These are phyloP conservation scores for Dissophora ornata DNA, from an alignment of 192 early-diverging fungal species.

Conservation along the genomic window DNA sequence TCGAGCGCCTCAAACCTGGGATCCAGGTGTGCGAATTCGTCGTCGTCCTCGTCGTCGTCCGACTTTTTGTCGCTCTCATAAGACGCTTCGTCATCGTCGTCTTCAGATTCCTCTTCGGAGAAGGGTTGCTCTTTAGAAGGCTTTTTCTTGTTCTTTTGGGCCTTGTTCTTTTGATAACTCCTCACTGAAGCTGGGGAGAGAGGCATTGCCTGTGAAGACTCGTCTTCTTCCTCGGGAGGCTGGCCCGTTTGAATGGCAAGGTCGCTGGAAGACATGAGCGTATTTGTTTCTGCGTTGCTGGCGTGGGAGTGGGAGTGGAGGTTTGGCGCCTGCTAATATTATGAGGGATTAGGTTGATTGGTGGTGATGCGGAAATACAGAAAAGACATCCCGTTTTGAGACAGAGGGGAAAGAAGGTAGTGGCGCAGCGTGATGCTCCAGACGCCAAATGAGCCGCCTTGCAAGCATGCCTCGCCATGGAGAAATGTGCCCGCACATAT, in stretches of 20 bases:
- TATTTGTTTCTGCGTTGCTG: not conserved
- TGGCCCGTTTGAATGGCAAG: constrained; percentile 14
- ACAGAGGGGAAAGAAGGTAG: too few species aligned
- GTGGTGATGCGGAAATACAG: too few species aligned
- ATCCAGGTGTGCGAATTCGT: constrained; percentile 21
- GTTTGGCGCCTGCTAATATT: too few species aligned
- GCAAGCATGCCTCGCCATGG: too few species aligned
- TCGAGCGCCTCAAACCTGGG: constrained; percentile 39
- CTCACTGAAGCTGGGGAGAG: constrained; percentile 44
- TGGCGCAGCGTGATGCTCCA: too few species aligned
- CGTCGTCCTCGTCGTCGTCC: constrained; percentile 19
- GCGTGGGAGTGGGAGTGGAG: not conserved
- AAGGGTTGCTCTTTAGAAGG: constrained; percentile 10
- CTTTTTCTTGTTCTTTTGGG: constrained; percentile 10
- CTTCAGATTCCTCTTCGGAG: constrained; percentile 29
- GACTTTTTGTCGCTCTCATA: constrained; percentile 42
- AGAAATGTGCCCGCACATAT: too few species aligned
- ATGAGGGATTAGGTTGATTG: too few species aligned
- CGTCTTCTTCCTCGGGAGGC: constrained; percentile 13
- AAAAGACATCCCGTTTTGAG: too few species aligned
- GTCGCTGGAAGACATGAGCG: constrained; percentile 17
- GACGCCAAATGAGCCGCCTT: too few species aligned
- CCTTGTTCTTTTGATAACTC: constrained; percentile 29
- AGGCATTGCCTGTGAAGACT: constrained; percentile 25
- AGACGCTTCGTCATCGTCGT: constrained; percentile 8